Conservation (phyloP, 139 green algal genomes). For the Coelastrella sp. region DNA sequence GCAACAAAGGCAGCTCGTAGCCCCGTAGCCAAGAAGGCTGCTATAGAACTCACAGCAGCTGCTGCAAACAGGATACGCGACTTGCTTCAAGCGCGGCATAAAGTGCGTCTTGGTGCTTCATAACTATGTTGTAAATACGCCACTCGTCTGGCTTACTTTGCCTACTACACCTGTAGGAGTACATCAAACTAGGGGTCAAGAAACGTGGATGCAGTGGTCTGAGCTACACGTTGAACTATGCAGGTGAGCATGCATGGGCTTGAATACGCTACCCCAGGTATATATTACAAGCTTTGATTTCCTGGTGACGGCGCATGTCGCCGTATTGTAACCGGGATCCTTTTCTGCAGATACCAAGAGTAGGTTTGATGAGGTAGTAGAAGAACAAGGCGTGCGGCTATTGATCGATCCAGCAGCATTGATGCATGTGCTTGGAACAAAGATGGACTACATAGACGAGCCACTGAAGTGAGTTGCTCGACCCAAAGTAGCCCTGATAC, state of each 20-base stretch:
- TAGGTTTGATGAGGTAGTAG: slow-evolving; percentile 97
- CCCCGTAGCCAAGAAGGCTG: slow-evolving; percentile 73
- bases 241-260: slow-evolving; percentile 61
- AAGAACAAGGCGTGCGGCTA: slow-evolving; percentile 90
- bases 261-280: neutral
- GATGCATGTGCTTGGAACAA: slow-evolving; percentile 98
- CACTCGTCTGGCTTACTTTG: too few species aligned
- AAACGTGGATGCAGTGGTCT: slow-evolving; percentile 96
- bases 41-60: slow-evolving; percentile 89
- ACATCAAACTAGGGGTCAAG: slow-evolving; percentile 93
- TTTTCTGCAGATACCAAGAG: slow-evolving; percentile 76
- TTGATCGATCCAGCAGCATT: slow-evolving; percentile 96
- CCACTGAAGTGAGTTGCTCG: slow-evolving; percentile 81
- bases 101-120: slow-evolving; percentile 72
- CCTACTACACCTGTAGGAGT: slow-evolving; percentile 84
- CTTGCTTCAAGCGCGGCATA: slow-evolving; percentile 83
- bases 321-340: neutral
- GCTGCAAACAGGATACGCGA: slow-evolving; percentile 83
- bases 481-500: too few species aligned
- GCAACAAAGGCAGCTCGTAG: slow-evolving; percentile 37
- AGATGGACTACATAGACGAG: slow-evolving; percentile 96
- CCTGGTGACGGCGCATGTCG: too few species aligned
- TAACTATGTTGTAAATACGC: too few species aligned
- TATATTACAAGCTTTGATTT: too few species aligned
- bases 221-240: slow-evolving; percentile 98